Evolutionary conservation across 805 yeast genomes (phyloP), one percentile per base, ranked within the genome.

Genomic region (Yamadazyma endophytica): DNA sequence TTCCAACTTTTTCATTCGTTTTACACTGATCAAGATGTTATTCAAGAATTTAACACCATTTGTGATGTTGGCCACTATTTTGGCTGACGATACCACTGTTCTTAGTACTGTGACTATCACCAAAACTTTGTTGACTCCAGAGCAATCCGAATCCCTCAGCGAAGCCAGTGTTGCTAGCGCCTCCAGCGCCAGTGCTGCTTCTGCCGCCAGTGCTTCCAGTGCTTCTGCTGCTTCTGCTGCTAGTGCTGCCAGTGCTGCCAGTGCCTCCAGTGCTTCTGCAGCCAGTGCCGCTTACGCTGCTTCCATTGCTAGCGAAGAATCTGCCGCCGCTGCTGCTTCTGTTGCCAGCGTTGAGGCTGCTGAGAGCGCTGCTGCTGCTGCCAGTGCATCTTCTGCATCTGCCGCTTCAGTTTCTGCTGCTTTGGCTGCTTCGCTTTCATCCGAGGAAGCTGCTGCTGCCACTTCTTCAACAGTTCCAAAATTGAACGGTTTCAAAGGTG

Each of bases 21-120:
- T 18, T 15, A n/a, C n/a, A n/a, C n/a, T 13, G 8, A 9, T 5
- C 21, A 31, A 24, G 24, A 42, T 44, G 49, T 43, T 46, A 23
- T 33, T 39, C 18, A 46, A 43, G 29, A 20, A 35, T 15, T 31
- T 40, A 28, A 29, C 33, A 18, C 37, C 46, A 26, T 35, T 46
- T 13, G 32, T 40, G 25, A 24, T 41, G 9, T 34, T 50, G 18
- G 50, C 49, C 26, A n/a, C n/a, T n/a, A n/a, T n/a, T n/a, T 29
- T 32, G 30, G 29, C 48, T 33, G 36, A 41, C 12, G 64, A 67
- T 18, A 64, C 73, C 28, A 69, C 75, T 33, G 50, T 64, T 17
- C 40, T 51, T 17, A 47, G 64, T 32, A 71, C 76, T 17, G 44
- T 71, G 36, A 70, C 76, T 15, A 52, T 68, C 36, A 70, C 77